Conservation (phyloP, 2,329 filamentous ascomycete species). For the Sarocladium strictum region DNA sequence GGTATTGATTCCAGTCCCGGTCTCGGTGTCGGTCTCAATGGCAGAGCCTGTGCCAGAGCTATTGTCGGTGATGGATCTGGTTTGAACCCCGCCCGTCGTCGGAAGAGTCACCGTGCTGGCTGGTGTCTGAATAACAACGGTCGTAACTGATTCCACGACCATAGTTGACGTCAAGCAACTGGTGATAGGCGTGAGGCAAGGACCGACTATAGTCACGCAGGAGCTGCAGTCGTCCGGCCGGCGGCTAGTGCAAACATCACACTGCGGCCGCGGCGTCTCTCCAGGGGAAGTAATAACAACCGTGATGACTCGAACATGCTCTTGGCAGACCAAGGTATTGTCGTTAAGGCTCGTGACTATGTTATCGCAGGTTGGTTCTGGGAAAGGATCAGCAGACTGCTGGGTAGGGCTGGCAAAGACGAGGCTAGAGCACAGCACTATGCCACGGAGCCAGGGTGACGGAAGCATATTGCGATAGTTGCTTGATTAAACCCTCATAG, state of each 20-base stretch:
- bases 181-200: no score
- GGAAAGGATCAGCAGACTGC: not conserved
- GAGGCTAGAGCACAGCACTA: not conserved
- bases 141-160: no score
- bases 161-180: no score
- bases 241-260: not conserved
- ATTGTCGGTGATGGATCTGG: not conserved
- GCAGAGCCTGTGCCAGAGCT: no score
- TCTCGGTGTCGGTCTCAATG: not conserved
- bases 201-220: no score
- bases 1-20: no score
- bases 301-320: not conserved
- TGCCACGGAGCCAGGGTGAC: not conserved
- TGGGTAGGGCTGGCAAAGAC: no score
- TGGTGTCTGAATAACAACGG: no score
- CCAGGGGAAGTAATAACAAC: no score
- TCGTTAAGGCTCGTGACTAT: not conserved
- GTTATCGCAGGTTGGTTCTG: not conserved
- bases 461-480: no score
- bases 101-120: not conserved
- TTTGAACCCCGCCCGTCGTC: not conserved
- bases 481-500: no score
- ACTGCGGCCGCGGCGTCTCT: not conserved
- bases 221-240: not conserved
- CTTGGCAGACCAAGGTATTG: not conserved